Evolutionary conservation across 2,329 filamentous ascomycete genomes (phyloP), one percentile per base, ranked within the genome.

Genomic region (Xylariales sp.): DNA sequence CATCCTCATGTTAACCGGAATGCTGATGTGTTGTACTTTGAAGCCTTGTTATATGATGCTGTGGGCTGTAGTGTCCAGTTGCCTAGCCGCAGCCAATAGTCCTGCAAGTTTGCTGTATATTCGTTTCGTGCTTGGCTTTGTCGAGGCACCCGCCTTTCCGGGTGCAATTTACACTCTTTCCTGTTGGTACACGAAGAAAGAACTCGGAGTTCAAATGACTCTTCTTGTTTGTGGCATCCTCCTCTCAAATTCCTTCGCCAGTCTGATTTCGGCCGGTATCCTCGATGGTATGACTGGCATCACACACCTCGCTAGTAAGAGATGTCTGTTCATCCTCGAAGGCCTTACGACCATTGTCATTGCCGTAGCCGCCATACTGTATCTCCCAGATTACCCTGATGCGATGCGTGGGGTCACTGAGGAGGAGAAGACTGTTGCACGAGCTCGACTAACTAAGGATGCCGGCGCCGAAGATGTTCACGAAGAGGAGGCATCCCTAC

Each of bases 271-370:
- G 10, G 35, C 35, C 2, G 46, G 39, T 3, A 47, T 47, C 20
- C 31, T 38, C 8, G n/a, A 20, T 14, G 43, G 43, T 14, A 43
- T 43, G 40, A 22, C 34, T 12, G 44, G 44, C 12, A 31, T 32
- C 2, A 29, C 25, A 3, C 7, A 7, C 12, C 11, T 29, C 9
- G 25, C 24, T 4, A 31, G 36, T 16, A 42, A 39, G 43, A 22
- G 43, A 33, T 45, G 43, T 38, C 24, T 46, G 24, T 46, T 46
- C 32, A 46, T 46, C 21, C 15, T 46, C 20, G 36, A 46, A 27
- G 44, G 44, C 8, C 20, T 38, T 3, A 37, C 28, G n/a, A 45
- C 44, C 21, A 33, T 39, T 27, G 22, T 36, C 15, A 21, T 46
- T 11, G 44, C 28, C 29, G 10, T 38, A 11, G 31, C 29, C 8